Conservation (phyloP, 495 filamentous ascomycete genomes). For the Penicillium roqueforti region DNA sequence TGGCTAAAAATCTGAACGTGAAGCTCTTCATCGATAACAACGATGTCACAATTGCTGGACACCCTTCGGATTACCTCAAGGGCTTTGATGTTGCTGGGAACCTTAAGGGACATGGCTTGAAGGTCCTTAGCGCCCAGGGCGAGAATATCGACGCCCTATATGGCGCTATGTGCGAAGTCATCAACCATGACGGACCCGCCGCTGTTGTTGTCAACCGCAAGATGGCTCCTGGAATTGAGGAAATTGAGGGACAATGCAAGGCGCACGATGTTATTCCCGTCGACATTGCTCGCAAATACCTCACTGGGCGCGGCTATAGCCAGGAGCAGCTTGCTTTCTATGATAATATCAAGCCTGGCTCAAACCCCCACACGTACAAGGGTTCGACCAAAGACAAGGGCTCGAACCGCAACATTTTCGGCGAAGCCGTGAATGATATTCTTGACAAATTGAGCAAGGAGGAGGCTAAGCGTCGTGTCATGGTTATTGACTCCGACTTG, state of each 20-base stretch:
- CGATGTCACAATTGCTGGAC: conserved; percentile 40
- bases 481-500: conserved; percentile 43
- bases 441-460: conserved; percentile 37
- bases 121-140: conserved; percentile 33
- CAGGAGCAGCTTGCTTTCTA: conserved; percentile 36
- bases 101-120: conserved; percentile 32
- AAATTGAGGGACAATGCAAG: conserved; percentile 31
- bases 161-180: conserved; percentile 28
- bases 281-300: conserved; percentile 38
- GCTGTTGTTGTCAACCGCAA: conserved; percentile 34
- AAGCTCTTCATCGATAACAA: conserved; percentile 44
- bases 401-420: conserved; percentile 35
- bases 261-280: conserved; percentile 39
- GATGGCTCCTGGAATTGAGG: conserved; percentile 38
- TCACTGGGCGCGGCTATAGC: conserved; percentile 37
- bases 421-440: conserved; percentile 36
- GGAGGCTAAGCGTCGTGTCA: conserved; percentile 36
- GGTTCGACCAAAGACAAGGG: conserved; percentile 36
- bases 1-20: conserved; percentile 35
- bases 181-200: conserved; percentile 32
- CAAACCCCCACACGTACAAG: conserved; percentile 34
- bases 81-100: conserved; percentile 33
- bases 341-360: conserved; percentile 34
- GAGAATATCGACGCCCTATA: conserved; percentile 37
- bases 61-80: conserved; percentile 35